These are phyloP conservation scores for Zasmidium cellare DNA, from an alignment of 2,329 filamentous ascomycete genomes.

Conservation along the genomic window DNA sequence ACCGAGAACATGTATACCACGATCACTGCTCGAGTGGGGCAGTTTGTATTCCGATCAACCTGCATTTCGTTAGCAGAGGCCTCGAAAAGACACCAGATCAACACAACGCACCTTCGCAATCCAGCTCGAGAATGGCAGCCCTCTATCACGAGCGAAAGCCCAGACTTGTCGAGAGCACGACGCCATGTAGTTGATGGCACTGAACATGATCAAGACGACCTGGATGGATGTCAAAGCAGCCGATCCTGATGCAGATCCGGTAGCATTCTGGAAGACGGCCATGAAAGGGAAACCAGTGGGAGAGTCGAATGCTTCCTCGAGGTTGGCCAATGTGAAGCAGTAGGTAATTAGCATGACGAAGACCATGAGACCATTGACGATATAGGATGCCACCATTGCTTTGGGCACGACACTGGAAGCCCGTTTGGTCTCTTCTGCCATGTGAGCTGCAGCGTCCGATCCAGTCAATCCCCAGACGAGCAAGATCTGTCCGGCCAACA, in stretches of 20 bases:
- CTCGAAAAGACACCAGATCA: background rate
- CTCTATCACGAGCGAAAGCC: conserved; percentile 45
- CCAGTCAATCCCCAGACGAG: conserved; percentile 3
- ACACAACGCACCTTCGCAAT: conserved; percentile 22
- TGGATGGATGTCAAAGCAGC: background rate
- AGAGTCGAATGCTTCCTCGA: conserved; percentile 2
- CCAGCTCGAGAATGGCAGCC: conserved; percentile 36
- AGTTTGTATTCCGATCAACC: background rate
- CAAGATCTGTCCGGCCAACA: conserved; percentile 25
- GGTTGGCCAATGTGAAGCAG: conserved; percentile 5
- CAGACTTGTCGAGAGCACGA: conserved; percentile 44
- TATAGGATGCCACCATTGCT: conserved; percentile 21
- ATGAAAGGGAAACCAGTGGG: conserved; percentile 1
- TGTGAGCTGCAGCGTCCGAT: conserved; percentile 14
- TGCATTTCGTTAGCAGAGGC: background rate
- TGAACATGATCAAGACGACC: conserved; percentile 1
- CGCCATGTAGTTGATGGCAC: conserved; percentile 35
- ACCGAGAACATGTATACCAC: conserved; percentile 9
- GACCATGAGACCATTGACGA: conserved; percentile 2
- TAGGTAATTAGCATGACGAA: conserved; percentile 12
- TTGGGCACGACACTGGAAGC: conserved; percentile 22
- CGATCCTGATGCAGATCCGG: background rate
- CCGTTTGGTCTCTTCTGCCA: conserved; percentile 17
- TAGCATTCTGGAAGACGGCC: conserved; percentile 8
- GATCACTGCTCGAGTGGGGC: conserved; percentile 8